Conservation (phyloP, 441 rosid genomes). For the Euphorbia schlechtendalii region DNA sequence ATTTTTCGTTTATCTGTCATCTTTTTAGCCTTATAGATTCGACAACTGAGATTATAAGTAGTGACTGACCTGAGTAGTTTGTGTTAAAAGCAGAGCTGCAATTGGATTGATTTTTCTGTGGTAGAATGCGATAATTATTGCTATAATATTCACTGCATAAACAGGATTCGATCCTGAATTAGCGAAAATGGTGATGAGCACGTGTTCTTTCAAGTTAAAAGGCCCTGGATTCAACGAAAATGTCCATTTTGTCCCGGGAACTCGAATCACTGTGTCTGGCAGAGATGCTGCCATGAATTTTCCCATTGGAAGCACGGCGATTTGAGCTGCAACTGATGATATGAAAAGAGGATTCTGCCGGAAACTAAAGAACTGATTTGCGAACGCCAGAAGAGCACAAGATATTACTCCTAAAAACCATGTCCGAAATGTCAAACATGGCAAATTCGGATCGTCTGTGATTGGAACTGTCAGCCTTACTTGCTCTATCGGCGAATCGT, state of each 20-base stretch:
- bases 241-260: slow-evolving; percentile 30
- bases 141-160: slow-evolving; percentile 30
- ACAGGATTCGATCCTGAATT: slow-evolving; percentile 32
- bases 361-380: slow-evolving; percentile 40
- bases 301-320: slow-evolving; percentile 39
- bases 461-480: slow-evolving; percentile 38
- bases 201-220: slow-evolving; percentile 47
- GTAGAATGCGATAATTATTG: slow-evolving; percentile 42
- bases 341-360: slow-evolving; percentile 32
- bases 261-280: slow-evolving; percentile 13
- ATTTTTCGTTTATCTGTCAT: no score
- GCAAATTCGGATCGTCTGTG: slow-evolving; percentile 39
- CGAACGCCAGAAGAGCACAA: slow-evolving; percentile 33
- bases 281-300: slow-evolving; percentile 42
- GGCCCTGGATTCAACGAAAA: slow-evolving; percentile 47
- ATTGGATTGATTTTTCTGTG: slow-evolving; percentile 20
- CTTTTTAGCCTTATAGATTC: no score
- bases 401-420: slow-evolving; percentile 37
- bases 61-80: slow-evolving; percentile 38
- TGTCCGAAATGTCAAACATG: slow-evolving; percentile 42
- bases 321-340: slow-evolving; percentile 37
- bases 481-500: slow-evolving; percentile 39
- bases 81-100: slow-evolving; percentile 36
- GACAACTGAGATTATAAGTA: no score
- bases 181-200: slow-evolving; percentile 39